A percentile compares a stretch with the other conserved stretches of the same genome.
Conservation (phyloP, 768 basidiomycete species). For the Rhizopogon salebrosus region DNA sequence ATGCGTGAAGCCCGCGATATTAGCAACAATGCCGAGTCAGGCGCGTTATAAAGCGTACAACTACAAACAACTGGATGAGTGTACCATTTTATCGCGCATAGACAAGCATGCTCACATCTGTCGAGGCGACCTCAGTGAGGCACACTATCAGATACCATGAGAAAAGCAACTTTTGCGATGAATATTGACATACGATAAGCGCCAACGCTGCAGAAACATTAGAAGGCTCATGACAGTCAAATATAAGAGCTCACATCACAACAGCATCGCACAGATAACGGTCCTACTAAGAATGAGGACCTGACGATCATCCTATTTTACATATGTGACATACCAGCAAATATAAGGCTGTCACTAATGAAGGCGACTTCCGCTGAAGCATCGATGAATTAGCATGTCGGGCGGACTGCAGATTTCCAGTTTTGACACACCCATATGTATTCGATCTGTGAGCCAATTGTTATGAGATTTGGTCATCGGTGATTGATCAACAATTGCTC, state of each 20-base stretch:
- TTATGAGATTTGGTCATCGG: background rate
- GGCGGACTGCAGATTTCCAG: background rate
- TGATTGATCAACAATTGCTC: constrained; percentile 1
- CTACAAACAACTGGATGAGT: background rate
- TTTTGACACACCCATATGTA: constrained; percentile 23
- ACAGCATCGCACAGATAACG: constrained; percentile 27
- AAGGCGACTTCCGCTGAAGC: constrained; percentile 19
- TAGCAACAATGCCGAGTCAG: background rate
- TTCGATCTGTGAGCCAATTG: constrained; percentile 15
- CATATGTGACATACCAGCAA: constrained; percentile 14
- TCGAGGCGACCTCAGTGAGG: background rate
- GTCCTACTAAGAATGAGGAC: constrained; percentile 13
- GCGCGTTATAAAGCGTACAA: background rate
- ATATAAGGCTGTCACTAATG: constrained; percentile 22
- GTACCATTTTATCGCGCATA: background rate
- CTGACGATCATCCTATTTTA: background rate
- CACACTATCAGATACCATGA: background rate
- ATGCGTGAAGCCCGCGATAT: background rate
- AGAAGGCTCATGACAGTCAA: background rate
- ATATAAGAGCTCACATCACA: constrained; percentile 17
- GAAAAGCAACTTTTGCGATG: background rate
- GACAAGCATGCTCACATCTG: background rate
- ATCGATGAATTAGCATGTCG: background rate
- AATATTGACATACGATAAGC: background rate
- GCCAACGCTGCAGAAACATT: background rate